Conservation (phyloP, 1,139 yeast genomes). For the Citeromyces siamensis region DNA sequence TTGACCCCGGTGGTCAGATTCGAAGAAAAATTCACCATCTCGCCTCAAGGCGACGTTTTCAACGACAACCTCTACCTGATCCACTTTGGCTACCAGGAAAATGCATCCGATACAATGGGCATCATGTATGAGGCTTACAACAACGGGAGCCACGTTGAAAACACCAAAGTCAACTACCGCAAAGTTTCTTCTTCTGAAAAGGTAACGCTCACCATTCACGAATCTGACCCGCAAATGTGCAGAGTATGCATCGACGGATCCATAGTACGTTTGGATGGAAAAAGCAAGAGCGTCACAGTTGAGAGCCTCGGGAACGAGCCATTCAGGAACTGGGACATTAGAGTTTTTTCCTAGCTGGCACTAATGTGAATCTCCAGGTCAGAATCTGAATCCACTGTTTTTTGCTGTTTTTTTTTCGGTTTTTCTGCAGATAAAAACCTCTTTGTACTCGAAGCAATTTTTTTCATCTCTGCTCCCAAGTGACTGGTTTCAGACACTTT, state of each 20-base stretch:
- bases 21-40: slow-evolving; percentile 60
- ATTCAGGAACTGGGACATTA: too few species aligned
- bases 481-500: slow-evolving; percentile 9
- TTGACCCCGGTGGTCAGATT: slow-evolving; percentile 49
- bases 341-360: neutral
- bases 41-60: slow-evolving; percentile 52
- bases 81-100: slow-evolving; percentile 30
- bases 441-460: slow-evolving; percentile 8
- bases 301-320: slow-evolving; percentile 1
- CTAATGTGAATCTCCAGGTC: slow-evolving; percentile 5
- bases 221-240: slow-evolving; percentile 16
- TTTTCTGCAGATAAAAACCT: slow-evolving; percentile 9
- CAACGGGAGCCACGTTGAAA: slow-evolving; percentile 38
- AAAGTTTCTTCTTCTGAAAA: slow-evolving; percentile 18
- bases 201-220: slow-evolving; percentile 18
- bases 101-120: slow-evolving; percentile 28
- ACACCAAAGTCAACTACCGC: slow-evolving; percentile 30
- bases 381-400: slow-evolving; percentile 5
- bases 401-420: slow-evolving; percentile 8
- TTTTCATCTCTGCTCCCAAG: slow-evolving; percentile 7
- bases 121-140: slow-evolving; percentile 50
- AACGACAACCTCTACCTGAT: slow-evolving; percentile 40
- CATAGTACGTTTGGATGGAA: slow-evolving; percentile 10
- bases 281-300: slow-evolving; percentile 3
- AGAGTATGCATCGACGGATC: slow-evolving; percentile 46